These are phyloP conservation scores for Dysphania ambrosioides DNA, from an alignment of 148 eudicot genomes.

Conservation along the genomic window DNA sequence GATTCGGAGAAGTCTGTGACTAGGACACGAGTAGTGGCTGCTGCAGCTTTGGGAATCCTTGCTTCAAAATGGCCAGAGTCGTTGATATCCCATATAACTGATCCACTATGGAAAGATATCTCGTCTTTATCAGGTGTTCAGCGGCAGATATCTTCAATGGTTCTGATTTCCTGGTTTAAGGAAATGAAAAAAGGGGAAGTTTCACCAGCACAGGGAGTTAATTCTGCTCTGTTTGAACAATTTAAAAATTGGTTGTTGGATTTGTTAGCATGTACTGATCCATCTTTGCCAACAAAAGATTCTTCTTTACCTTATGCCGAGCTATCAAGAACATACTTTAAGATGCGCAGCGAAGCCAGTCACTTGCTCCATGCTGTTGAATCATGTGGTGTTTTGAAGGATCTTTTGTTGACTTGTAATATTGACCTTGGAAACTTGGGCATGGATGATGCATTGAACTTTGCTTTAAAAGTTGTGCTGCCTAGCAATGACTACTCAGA, in stretches of 20 bases:
- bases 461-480: slow-evolving; percentile 62
- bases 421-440: slow-evolving; percentile 54
- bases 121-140: slow-evolving; percentile 83
- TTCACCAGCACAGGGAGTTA: slow-evolving; percentile 33
- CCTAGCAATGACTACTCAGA: slow-evolving; percentile 41
- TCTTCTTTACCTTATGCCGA: slow-evolving; percentile 77
- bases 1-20: slow-evolving; percentile 87
- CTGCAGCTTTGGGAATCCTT: slow-evolving; percentile 82
- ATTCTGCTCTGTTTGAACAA: slow-evolving; percentile 42
- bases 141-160: slow-evolving; percentile 95
- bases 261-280: slow-evolving; percentile 77
- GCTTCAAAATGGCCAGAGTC: slow-evolving; percentile 72
- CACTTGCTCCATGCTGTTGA: slow-evolving; percentile 59
- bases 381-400: slow-evolving; percentile 50
- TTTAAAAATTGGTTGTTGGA: slow-evolving; percentile 77
- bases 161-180: slow-evolving; percentile 91
- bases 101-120: slow-evolving; percentile 79
- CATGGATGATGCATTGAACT: slow-evolving; percentile 74
- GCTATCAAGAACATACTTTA: slow-evolving; percentile 86
- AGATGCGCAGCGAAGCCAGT: slow-evolving; percentile 87
- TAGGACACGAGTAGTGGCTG: slow-evolving; percentile 75
- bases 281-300: slow-evolving; percentile 88
- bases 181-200: slow-evolving; percentile 46
- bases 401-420: slow-evolving; percentile 37
- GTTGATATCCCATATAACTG: slow-evolving; percentile 50